These are phyloP conservation scores for Dothistroma pini DNA, from an alignment of 2,329 filamentous ascomycete genomes.

Conservation along the genomic window DNA sequence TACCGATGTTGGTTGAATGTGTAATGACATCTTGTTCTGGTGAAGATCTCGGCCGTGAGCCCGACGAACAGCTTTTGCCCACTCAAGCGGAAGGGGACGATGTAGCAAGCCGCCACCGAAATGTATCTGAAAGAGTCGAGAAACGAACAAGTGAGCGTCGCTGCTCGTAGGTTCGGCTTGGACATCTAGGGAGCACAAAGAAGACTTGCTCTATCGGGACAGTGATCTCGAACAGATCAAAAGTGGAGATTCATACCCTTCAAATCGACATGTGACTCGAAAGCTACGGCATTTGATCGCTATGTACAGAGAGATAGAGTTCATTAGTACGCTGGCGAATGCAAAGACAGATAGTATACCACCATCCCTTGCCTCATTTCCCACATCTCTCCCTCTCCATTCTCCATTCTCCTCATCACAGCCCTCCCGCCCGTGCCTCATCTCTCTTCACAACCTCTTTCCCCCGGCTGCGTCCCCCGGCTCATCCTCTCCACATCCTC, in stretches of 20 bases:
- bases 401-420: too few relatives aligned
- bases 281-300: neutral
- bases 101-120: neutral
- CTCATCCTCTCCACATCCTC: neutral
- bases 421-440: too few relatives aligned
- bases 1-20: neutral
- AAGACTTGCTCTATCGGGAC: neutral
- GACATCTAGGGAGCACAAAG: neutral
- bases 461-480: neutral
- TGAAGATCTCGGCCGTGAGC: neutral
- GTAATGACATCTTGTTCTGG: neutral
- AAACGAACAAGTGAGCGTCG: neutral
- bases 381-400: too few relatives aligned
- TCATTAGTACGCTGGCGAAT: neutral
- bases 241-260: neutral
- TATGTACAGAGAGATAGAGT: neutral
- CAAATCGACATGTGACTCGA: neutral
- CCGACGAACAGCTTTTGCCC: slow-evolving; percentile 1
- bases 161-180: neutral
- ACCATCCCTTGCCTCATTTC: too few relatives aligned
- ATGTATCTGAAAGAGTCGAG: neutral
- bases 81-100: neutral
- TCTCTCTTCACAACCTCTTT: too few relatives aligned
- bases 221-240: neutral
- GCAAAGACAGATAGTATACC: too few relatives aligned